Percentiles rank a stretch among this genome's conserved stretches.
Evolutionary conservation across 1,284 basidiomycete species (phyloP).

Genomic region (Ceraceosorus guamensis): DNA sequence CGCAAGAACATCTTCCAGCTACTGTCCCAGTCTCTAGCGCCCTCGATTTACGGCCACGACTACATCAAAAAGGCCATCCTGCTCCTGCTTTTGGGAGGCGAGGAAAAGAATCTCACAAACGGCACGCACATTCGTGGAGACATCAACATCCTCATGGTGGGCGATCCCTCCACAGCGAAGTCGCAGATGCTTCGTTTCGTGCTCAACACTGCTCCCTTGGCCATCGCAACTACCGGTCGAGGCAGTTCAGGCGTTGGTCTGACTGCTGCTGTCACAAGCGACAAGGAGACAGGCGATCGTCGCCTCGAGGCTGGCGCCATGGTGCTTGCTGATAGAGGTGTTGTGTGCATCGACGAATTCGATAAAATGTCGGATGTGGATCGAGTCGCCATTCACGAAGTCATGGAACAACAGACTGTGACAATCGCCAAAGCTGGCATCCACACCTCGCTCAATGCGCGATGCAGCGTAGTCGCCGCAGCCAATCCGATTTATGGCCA

Average conservation of each 20-base stretch:
- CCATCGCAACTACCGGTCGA: slow-evolving; percentile 94
- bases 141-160: slow-evolving; percentile 99
- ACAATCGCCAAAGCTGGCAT: slow-evolving; percentile 99
- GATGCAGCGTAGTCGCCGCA: slow-evolving; percentile 94
- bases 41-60: slow-evolving; percentile 93
- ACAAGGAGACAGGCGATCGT: slow-evolving; percentile 89
- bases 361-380: slow-evolving; percentile 99
- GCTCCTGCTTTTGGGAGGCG: slow-evolving; percentile 84
- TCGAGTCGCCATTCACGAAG: slow-evolving; percentile 99
- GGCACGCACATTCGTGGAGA: slow-evolving; percentile 98
- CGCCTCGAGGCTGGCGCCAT: slow-evolving; percentile 96
- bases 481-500: slow-evolving; percentile 99
- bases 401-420: slow-evolving; percentile 96
- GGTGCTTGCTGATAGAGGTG: slow-evolving; percentile 98
- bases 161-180: slow-evolving; percentile 96
- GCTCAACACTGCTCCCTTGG: slow-evolving; percentile 87
- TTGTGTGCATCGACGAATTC: slow-evolving; percentile 99
- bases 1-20: slow-evolving; percentile 76
- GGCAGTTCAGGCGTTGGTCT: slow-evolving; percentile 97
- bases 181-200: slow-evolving; percentile 95
- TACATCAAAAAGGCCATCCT: slow-evolving; percentile 92
- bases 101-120: slow-evolving; percentile 94
- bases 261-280: slow-evolving; percentile 97
- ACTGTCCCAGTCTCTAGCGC: slow-evolving; percentile 88
- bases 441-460: slow-evolving; percentile 93